These are phyloP conservation scores for Chenopodium quinoa DNA, from an alignment of 148 eudicot species.

Conservation along the genomic window DNA sequence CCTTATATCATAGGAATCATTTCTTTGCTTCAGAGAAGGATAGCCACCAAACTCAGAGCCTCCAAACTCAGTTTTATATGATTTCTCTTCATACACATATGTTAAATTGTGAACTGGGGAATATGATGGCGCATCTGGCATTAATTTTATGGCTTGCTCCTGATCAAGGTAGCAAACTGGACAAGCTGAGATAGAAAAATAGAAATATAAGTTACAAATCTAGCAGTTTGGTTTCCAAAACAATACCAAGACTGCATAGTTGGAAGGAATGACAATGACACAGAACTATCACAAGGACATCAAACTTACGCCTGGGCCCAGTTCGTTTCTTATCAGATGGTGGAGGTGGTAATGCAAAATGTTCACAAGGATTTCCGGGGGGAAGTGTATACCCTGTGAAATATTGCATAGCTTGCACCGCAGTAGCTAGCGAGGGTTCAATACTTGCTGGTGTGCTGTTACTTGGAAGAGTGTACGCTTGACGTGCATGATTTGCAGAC, in stretches of 20 bases:
- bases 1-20: constrained; percentile 73
- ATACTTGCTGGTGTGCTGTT: constrained; percentile 27
- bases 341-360: constrained; percentile 85
- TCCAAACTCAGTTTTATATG: constrained; percentile 81
- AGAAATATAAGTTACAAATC: background rate
- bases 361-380: constrained; percentile 92
- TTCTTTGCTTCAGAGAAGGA: constrained; percentile 85
- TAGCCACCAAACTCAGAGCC: constrained; percentile 98
- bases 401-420: constrained; percentile 34
- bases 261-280: constrained; percentile 1
- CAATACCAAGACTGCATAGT: background rate
- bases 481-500: constrained; percentile 10
- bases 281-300: constrained; percentile 6
- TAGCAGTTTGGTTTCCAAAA: constrained; percentile 3
- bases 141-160: constrained; percentile 65
- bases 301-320: constrained; percentile 90
- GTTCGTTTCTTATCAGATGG: constrained; percentile 88
- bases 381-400: constrained; percentile 89
- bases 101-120: constrained; percentile 72
- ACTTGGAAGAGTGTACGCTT: background rate
- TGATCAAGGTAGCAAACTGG: constrained; percentile 94
- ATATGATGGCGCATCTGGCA: constrained; percentile 84
- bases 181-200: constrained; percentile 62
- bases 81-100: constrained; percentile 67
- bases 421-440: constrained; percentile 13